phyloP scores from a whole-genome alignment of 345 rosid species.

The Litchi chinensis region DNA sequence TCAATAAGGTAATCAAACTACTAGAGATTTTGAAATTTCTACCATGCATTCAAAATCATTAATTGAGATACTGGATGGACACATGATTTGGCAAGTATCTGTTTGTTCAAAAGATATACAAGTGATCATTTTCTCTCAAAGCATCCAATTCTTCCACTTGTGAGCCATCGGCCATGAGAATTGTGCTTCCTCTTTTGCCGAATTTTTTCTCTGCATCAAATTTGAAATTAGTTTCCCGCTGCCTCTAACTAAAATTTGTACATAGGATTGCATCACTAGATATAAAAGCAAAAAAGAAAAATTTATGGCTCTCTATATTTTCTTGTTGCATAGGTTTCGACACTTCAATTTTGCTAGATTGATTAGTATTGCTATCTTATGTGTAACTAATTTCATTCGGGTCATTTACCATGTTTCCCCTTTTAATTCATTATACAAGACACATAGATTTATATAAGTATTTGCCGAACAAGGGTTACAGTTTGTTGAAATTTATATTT shows the following conservation, averaged over 20 bases:
- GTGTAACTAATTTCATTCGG: conserved; percentile 1
- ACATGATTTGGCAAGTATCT: conserved; percentile 1
- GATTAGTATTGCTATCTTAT: not conserved
- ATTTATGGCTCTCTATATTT: not conserved
- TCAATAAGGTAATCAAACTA: not conserved
- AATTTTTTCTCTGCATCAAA: conserved; percentile 67
- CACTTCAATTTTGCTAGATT: not conserved
- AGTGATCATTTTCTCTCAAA: conserved; percentile 76
- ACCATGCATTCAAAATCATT: not conserved
- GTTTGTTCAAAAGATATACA: conserved; percentile 57
- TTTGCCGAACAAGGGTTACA: not conserved
- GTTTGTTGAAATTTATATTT: conserved; percentile 5
- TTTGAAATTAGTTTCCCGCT: conserved; percentile 8
- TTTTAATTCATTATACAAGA: not conserved
- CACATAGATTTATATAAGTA: not conserved
- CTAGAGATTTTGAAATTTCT: not conserved
- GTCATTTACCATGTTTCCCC: not conserved
- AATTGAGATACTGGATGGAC: not conserved
- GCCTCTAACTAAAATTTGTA: not conserved
- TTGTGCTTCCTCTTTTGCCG: conserved; percentile 64
- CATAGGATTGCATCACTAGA: not conserved
- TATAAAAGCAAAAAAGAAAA: not conserved
- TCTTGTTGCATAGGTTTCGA: not conserved
- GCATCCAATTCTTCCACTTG: conserved; percentile 75
- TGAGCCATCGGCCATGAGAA: conserved; percentile 78